Percentiles rank a stretch among this genome's conserved stretches.
Conservation (phyloP, 2,329 filamentous ascomycete species). For the Pseudomassariella vexata region DNA sequence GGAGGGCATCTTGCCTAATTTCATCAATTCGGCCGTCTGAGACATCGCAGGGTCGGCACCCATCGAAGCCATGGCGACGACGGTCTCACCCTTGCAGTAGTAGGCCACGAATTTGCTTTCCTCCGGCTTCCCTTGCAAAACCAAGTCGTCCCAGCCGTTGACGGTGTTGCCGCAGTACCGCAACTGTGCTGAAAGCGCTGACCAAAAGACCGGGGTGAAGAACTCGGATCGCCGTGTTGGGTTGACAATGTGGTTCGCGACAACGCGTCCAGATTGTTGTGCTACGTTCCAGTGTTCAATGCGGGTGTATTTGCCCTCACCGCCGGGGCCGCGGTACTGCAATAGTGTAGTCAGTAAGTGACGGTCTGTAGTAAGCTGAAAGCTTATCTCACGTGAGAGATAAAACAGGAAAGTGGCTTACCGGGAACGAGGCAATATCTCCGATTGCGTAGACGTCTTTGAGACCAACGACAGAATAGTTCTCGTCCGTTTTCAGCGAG, state of each 20-base stretch:
- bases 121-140: constrained; percentile 70
- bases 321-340: constrained; percentile 85
- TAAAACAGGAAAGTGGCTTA: no score
- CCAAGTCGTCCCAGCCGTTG: constrained; percentile 78
- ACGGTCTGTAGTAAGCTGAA: no score
- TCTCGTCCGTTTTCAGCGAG: constrained; percentile 75
- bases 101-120: constrained; percentile 83
- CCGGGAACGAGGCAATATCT: constrained; percentile 93
- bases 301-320: constrained; percentile 64
- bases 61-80: constrained; percentile 90
- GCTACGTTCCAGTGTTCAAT: constrained; percentile 99
- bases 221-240: constrained; percentile 55
- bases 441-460: constrained; percentile 87
- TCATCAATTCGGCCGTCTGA: constrained; percentile 81
- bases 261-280: constrained; percentile 81
- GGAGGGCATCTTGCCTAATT: constrained; percentile 70
- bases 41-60: constrained; percentile 80
- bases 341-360: no score
- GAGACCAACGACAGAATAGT: constrained; percentile 69
- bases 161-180: constrained; percentile 88
- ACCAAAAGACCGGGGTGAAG: constrained; percentile 97
- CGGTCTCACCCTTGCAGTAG: constrained; percentile 78
- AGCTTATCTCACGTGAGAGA: no score
- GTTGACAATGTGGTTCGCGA: constrained; percentile 70
- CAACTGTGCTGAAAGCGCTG: constrained; percentile 80